Evolutionary conservation across 352 stramenopile genomes (phyloP).

Genomic region (Globisporangium cederbergense): DNA sequence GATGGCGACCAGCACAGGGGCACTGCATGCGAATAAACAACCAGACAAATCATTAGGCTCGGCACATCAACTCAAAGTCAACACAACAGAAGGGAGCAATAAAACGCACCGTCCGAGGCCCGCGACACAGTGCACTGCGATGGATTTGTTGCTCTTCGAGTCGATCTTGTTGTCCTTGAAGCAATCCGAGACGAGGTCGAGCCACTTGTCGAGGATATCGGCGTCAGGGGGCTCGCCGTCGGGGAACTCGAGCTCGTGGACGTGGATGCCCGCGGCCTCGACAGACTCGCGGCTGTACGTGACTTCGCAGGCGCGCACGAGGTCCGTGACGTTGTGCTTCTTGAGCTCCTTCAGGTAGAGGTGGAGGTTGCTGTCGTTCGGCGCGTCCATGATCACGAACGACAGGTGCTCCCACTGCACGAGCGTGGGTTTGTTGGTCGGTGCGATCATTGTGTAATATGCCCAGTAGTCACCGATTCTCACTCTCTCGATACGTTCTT

Average conservation of each 20-base stretch:
- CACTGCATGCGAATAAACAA: conserved; percentile 36
- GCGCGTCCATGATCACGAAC: conserved; percentile 98
- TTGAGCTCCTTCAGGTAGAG: conserved; percentile 97
- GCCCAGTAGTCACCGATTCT: background rate
- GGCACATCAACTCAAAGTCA: background rate
- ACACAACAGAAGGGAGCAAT: background rate
- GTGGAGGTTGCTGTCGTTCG: conserved; percentile 94
- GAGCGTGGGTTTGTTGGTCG: conserved; percentile 83
- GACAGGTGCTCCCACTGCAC: conserved; percentile 89
- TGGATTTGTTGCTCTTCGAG: conserved; percentile 79
- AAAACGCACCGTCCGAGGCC: conserved; percentile 89
- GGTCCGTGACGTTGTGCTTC: conserved; percentile 93
- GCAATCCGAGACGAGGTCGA: conserved; percentile 92
- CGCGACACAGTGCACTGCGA: conserved; percentile 98
- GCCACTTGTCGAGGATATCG: conserved; percentile 93
- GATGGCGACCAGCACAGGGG: conserved; percentile 97
- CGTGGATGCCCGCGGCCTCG: conserved; percentile 90
- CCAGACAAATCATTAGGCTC: background rate
- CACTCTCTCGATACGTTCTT: conserved; percentile 1
- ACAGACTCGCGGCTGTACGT: conserved; percentile 92
- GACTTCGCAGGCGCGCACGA: conserved; percentile 95
- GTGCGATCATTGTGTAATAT: conserved; percentile 59
- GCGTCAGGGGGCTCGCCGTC: conserved; percentile 93
- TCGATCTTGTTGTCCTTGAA: conserved; percentile 88
- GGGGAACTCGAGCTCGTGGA: conserved; percentile 96